Evolutionary conservation across 1,139 yeast genomes (phyloP).

Genomic region (Pichia sp.): DNA sequence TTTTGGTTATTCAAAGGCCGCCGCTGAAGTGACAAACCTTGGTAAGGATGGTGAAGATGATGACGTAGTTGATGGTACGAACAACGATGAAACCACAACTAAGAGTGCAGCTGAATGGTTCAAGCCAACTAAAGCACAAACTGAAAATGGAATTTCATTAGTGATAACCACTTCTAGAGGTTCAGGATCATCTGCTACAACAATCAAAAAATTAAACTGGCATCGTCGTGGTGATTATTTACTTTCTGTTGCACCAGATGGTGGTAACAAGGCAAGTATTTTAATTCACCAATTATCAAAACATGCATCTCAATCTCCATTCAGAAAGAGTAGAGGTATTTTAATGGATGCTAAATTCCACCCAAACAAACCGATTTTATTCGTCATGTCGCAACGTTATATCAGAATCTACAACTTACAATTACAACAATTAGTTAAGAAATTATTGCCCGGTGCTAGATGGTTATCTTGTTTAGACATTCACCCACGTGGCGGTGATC

Average conservation of each 20-base stretch:
- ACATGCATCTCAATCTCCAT: constrained; percentile 97
- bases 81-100: constrained; percentile 39
- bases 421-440: constrained; percentile 79
- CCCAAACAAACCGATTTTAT: constrained; percentile 92
- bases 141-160: constrained; percentile 68
- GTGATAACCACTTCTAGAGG: constrained; percentile 66
- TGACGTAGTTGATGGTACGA: constrained; percentile 26
- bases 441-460: constrained; percentile 92
- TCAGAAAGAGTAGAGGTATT: constrained; percentile 89
- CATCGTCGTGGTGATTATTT: constrained; percentile 97
- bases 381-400: constrained; percentile 93
- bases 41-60: constrained; percentile 38
- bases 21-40: constrained; percentile 41
- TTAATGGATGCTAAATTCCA: constrained; percentile 97
- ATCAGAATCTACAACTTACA: constrained; percentile 88
- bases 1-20: constrained; percentile 83
- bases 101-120: constrained; percentile 79
- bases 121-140: constrained; percentile 68
- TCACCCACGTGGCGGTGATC: constrained; percentile 91
- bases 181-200: constrained; percentile 53
- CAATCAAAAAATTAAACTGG: constrained; percentile 87
- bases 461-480: constrained; percentile 91
- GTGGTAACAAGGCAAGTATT: constrained; percentile 77
- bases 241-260: constrained; percentile 90
- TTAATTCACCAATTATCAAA: constrained; percentile 92